Percentiles rank a stretch among this genome's conserved stretches.
phyloP scores from a whole-genome alignment of 805 yeast species.

The Hanseniaspora singularis region DNA sequence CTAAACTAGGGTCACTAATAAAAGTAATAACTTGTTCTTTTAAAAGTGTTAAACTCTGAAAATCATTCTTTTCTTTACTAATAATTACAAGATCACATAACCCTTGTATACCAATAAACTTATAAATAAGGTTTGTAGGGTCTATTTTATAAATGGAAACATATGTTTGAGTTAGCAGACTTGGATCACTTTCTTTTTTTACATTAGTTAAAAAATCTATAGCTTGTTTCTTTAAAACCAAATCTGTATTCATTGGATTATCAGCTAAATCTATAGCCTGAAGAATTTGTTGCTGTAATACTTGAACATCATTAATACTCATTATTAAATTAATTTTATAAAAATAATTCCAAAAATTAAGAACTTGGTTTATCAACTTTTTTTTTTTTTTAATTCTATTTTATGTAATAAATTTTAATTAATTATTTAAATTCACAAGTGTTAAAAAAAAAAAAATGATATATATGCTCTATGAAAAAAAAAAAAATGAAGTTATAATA shows the following conservation, averaged over 20 bases:
- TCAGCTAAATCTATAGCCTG: conserved; percentile 82
- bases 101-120: conserved; percentile 27
- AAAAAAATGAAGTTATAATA: too few species aligned
- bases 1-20: conserved; percentile 1
- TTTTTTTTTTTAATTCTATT: too few species aligned
- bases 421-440: too few species aligned
- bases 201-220: conserved; percentile 26
- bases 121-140: conserved; percentile 23
- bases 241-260: conserved; percentile 48
- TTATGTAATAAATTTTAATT: too few species aligned
- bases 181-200: conserved; percentile 23
- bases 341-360: too few species aligned
- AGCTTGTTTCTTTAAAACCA: conserved; percentile 47
- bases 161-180: conserved; percentile 6
- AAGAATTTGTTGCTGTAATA: conserved; percentile 44
- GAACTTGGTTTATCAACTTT: too few species aligned
- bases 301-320: conserved; percentile 2
- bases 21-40: conserved; percentile 21
- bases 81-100: conserved; percentile 22
- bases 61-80: conserved; percentile 15
- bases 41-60: conserved; percentile 19
- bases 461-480: too few species aligned
- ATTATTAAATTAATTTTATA: background rate
- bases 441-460: too few species aligned
- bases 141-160: conserved; percentile 7